Base-by-base conservation (phyloP, 1,284 basidiomycete genomes). In the Sparassis latifolia region DNA sequence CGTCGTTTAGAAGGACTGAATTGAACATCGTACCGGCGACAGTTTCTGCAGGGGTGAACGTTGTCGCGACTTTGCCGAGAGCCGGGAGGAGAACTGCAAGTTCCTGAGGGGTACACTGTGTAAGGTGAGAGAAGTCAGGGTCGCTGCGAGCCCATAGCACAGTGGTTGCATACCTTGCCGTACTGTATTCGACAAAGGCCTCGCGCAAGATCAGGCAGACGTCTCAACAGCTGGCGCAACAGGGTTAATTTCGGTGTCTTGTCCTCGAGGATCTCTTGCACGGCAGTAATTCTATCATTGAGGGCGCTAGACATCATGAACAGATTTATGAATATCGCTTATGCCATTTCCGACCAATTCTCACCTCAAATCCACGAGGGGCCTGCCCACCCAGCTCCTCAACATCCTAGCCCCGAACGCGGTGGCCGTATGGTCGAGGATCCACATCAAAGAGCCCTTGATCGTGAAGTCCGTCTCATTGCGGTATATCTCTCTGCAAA, bases 111-210 rank as follows among this genome's bases (percentile, higher is more conserved):
- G 86, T 87, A 50, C 90, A 91, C 86, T 92, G 55, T 7, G 29
- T 33, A 43, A 31, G 37, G 28, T 28, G 28, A 20, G 47, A 48
- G 27, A 45, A 1, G 12, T 27, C 29, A 29, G 42, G 30, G 42
- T 20, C 20, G 20, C 20, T 20, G 20, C 29, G 29, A 10, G n/a
- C 7, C 27, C 20, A 20, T 20, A 12, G 35, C 35, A 37, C 35
- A 31, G 29, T 12, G 33, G 4, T 4, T 44, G 51, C 28, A 47
- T 50, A 88, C 89, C 69, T 93, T 89, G 45, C 89, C 87, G 61
- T 97, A 96, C 61, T 94, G 92, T 45, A 98, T 88, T 32, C 92
- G 75, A 51, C 87, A 90, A 10, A 98, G 71, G 0, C 96, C 96
- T 58, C 84, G 86, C 1, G 92, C 88, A 38, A 99, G 80, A 65